Evolutionary conservation across 1,284 basidiomycete genomes (phyloP), one percentile per base, ranked within the genome.

Genomic region (Xerocomus amazonicus): DNA sequence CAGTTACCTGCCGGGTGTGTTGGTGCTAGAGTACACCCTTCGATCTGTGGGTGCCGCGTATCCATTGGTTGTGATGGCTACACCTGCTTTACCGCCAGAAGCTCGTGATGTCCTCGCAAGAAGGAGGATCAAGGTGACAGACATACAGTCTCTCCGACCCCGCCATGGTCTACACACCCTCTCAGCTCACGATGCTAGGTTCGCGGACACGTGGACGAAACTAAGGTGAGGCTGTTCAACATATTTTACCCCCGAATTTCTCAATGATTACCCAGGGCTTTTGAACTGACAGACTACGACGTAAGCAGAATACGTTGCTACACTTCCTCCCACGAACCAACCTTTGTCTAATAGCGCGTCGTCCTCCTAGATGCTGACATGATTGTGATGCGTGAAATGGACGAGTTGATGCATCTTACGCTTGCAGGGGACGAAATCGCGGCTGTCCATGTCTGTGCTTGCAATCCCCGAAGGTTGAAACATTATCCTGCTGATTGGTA

Each of bases 401-500:
- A 98, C 69, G 93, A 96, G 55, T 74, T 98, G 44, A 84, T 97
- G 73, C 76, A 84, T 19, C 59, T 91, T 27, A 76, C 81, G 9
- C 70, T 93, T 2, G 79, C 78, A 6, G 59, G 63, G 19, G 87
- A 83, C 57, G 81, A 83, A 68, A 94, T 98, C 51, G 92, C 90
- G 3, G 92, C 92, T 0, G 79, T 75, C 0, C 94, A 95, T 56
- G 94, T 84, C 8, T 98, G 95, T 64, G 87, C 93, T 1, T 98
- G 95, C 74, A 98, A 98, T 65, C 95, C 95, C 9, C 81, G 84
- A 46, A 84, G 83, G 62, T 70, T 95, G 37, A 58, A 76, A 1
- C 90, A 94, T 62, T 98, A 98, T 68, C 95, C 96, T 3, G 60
- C 64, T 6, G 92, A 97, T 65, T 98, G 95, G 95, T 92, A 59